phyloP scores from a whole-genome alignment of 1,284 basidiomycete species.

The Tetrapyrgos nigripes region DNA sequence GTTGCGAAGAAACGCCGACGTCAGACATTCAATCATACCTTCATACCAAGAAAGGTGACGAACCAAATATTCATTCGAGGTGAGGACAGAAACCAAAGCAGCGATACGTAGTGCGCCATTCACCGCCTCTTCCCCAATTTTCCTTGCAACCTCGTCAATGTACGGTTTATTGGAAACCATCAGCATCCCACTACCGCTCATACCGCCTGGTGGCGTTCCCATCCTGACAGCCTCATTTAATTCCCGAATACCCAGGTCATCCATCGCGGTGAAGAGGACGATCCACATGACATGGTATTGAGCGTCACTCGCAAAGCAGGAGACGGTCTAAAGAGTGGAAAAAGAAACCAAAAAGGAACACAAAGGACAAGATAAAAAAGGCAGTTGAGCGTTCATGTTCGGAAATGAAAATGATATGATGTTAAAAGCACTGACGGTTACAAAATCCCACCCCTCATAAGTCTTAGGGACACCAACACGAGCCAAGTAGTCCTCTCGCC shows the following conservation, averaged over 20 bases:
- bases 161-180: conserved; percentile 47
- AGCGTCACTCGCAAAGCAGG: conserved; percentile 81
- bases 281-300: conserved; percentile 93
- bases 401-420: conserved; percentile 7
- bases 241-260: conserved; percentile 85
- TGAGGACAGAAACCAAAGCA: conserved; percentile 60
- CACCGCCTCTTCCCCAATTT: conserved; percentile 80
- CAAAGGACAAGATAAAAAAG: conserved; percentile 14
- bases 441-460: conserved; percentile 90
- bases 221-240: conserved; percentile 55
- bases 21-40: too few relatives aligned
- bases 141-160: conserved; percentile 70
- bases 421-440: conserved; percentile 64
- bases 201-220: conserved; percentile 37
- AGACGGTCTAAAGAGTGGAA: conserved; percentile 43
- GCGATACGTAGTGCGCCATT: conserved; percentile 88
- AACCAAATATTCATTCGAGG: conserved; percentile 85
- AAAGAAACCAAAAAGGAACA: conserved; percentile 8
- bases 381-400: neutral
- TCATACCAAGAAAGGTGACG: conserved; percentile 22
- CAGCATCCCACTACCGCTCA: neutral
- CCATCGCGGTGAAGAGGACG: conserved; percentile 76
- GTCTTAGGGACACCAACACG: conserved; percentile 86
- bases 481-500: conserved; percentile 79
- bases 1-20: conserved; percentile 2